Base-by-base conservation (phyloP, 345 rosid genomes). In the Streptanthus diversifolius region DNA sequence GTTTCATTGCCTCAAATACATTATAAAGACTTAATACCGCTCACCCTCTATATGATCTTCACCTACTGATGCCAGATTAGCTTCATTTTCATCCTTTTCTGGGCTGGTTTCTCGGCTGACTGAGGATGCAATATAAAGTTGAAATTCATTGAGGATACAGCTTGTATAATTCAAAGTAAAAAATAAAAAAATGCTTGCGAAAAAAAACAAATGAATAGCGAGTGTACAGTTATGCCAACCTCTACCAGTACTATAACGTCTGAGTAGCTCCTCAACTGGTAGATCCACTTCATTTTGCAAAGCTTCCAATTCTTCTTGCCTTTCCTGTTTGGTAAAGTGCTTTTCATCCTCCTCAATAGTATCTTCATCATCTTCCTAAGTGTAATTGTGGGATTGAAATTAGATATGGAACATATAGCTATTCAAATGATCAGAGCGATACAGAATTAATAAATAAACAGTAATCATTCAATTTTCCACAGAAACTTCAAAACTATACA, bases 321-420 rank as follows among this genome's bases (percentile, higher is more conserved):
- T 88, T 82, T 95, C 99, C 76, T 79, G 85, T 72, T 80, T 83
- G 73, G 92, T 92, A 75, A 92, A 85, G 45, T 80, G 85, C 72
- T 92, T 93, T 78, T 92, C 98, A 81, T 92, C 99, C 82, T 88
- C 96, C 80, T 92, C 98, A 63, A 95, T 79, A 45, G 96, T 95
- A 62, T 81, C 90, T 85, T 95, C 96, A 86, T 95, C 88, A 82
- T 90, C 99, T 86, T 87, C 99, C 99, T 95, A 88, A 83, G 89
- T 51, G 72, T 48, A 71, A 77, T 57, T 27, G 29, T 63, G 72
- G 55, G 61, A 48, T 70, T 18, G 21, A 64, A 40, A 70, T 70
- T 51, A 77, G 76, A 55, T 36, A 47, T 21, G 22, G 63, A 63
- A 71, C 39, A 55, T 64, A 57, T 57, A 7, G 14, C 21, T 68